Evolutionary conservation across 2,329 filamentous ascomycete species (phyloP).

Genomic region (Fusarium scirpi): DNA sequence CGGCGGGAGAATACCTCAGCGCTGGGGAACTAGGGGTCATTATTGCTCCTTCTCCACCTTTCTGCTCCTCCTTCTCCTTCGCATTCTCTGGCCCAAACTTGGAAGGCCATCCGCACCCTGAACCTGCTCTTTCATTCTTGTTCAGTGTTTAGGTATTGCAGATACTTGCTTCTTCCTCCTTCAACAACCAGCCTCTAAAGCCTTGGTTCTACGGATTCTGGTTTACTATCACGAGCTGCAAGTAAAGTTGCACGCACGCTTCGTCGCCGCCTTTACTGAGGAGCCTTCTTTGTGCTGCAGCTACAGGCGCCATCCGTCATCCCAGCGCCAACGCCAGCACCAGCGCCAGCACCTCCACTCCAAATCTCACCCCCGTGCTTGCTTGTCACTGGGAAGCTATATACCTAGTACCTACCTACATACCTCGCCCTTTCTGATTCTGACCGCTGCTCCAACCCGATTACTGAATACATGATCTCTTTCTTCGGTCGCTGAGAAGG

Average conservation of each 20-base stretch:
- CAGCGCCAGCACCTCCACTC: constrained; percentile 41
- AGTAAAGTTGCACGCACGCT: constrained; percentile 13
- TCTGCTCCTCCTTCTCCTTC: constrained; percentile 41
- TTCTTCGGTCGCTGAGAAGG: constrained; percentile 34
- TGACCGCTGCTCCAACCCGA: constrained; percentile 41
- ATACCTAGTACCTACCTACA: constrained; percentile 17
- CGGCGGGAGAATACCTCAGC: constrained; percentile 30
- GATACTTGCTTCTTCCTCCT: constrained; percentile 13
- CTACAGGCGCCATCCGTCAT: constrained; percentile 28
- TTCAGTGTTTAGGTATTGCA: constrained; percentile 19
- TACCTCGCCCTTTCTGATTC: constrained; percentile 23
- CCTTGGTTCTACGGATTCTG: constrained; percentile 22
- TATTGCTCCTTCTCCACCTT: constrained; percentile 45
- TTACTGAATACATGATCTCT: constrained; percentile 44
- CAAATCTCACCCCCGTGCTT: constrained; percentile 31
- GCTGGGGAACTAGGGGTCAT: constrained; percentile 33
- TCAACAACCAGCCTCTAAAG: constrained; percentile 19
- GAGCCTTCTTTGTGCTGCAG: constrained; percentile 34
- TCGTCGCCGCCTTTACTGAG: constrained; percentile 22
- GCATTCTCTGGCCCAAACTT: constrained; percentile 32
- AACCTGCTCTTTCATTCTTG: constrained; percentile 31
- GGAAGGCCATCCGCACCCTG: constrained; percentile 23
- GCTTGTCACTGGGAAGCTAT: constrained; percentile 36
- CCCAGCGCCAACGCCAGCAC: constrained; percentile 25
- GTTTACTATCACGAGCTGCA: constrained; percentile 26